Percentiles rank a stretch among this genome's conserved stretches.
Conservation (phyloP, 441 rosid genomes). For the Populus hybrid region DNA sequence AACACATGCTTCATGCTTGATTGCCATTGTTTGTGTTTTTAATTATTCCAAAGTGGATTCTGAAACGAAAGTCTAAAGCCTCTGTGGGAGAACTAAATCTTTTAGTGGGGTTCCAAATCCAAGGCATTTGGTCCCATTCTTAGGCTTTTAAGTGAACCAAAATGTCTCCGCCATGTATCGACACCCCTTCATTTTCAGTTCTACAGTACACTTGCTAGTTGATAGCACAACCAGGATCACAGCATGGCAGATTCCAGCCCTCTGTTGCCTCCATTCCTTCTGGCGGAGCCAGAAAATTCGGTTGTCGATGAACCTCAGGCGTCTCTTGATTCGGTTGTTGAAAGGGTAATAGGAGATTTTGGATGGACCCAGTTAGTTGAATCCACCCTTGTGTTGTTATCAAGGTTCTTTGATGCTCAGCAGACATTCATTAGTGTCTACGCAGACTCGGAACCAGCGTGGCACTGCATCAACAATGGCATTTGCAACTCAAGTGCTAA, state of each 20-base stretch:
- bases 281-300: neutral
- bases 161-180: neutral
- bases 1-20: neutral
- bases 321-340: neutral
- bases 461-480: neutral
- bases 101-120: neutral
- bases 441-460: neutral
- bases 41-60: neutral
- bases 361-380: neutral
- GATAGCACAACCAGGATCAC: neutral
- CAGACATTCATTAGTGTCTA: neutral
- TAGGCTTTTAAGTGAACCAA: neutral
- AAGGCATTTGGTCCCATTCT: neutral
- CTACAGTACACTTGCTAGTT: neutral
- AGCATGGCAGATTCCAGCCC: neutral
- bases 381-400: neutral
- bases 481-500: neutral
- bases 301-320: neutral
- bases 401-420: neutral
- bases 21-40: neutral
- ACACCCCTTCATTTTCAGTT: neutral
- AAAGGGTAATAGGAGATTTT: neutral
- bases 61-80: neutral
- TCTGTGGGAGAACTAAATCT: neutral
- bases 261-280: too few species aligned